A percentile compares a stretch with the other conserved stretches of the same genome.
Conservation (phyloP, 768 basidiomycete species). For the Boletus edulis region DNA sequence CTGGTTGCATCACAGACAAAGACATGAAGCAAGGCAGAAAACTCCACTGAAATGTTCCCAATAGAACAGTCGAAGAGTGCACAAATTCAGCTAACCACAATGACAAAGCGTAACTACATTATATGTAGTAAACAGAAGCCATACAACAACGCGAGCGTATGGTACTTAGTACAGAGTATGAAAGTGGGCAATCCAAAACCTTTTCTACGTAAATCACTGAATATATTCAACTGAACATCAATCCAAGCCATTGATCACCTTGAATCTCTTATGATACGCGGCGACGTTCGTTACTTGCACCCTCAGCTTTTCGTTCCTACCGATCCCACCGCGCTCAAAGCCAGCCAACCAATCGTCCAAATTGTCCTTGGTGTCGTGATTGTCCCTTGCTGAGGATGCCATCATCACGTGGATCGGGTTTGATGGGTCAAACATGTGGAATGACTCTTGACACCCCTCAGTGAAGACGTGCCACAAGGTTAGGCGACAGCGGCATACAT, state of each 20-base stretch:
- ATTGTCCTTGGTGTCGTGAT: neutral
- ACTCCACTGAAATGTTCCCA: too few species aligned
- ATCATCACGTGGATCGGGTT: constrained; percentile 5
- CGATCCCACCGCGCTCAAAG: neutral
- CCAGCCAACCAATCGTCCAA: neutral
- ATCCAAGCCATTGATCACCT: neutral
- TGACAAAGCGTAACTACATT: too few species aligned
- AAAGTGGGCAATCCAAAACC: too few species aligned
- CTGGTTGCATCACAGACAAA: too few species aligned
- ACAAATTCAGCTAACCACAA: too few species aligned
- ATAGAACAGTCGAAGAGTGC: too few species aligned
- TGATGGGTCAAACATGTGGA: constrained; percentile 5
- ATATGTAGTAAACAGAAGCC: too few species aligned
- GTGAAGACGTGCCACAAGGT: neutral
- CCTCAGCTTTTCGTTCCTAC: neutral
- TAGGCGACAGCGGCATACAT: constrained; percentile 6
- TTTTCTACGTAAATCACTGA: too few species aligned
- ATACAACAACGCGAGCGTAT: too few species aligned
- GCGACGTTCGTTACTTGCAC: neutral
- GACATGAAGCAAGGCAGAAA: too few species aligned
- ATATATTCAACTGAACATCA: too few species aligned
- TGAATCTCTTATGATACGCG: neutral
- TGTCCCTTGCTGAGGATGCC: neutral
- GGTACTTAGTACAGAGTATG: too few species aligned
- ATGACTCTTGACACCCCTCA: neutral